Percentiles rank a stretch among this genome's conserved stretches.
Conservation (phyloP, 495 filamentous ascomycete species). For the Letharia lupina region DNA sequence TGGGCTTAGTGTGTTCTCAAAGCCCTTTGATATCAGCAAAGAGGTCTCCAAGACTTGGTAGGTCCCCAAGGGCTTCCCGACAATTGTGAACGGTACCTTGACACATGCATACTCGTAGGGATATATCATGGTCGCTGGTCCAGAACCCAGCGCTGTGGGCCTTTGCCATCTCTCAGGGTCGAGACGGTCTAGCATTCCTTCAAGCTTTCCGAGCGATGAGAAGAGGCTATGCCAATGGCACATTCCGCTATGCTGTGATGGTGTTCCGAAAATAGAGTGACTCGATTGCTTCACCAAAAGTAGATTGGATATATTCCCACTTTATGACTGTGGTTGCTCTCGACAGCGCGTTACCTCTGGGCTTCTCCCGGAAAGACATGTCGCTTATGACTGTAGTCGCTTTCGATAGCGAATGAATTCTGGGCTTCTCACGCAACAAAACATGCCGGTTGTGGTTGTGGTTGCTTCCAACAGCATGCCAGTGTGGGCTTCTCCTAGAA, state of each 20-base stretch:
- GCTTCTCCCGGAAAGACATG: too few species aligned
- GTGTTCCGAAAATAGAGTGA: slow-evolving; percentile 37
- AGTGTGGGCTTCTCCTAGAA: too few species aligned
- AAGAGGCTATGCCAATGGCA: slow-evolving; percentile 48
- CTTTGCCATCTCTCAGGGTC: slow-evolving; percentile 48
- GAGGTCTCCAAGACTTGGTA: slow-evolving; percentile 40
- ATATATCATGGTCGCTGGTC: slow-evolving; percentile 51
- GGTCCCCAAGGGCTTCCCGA: not conserved
- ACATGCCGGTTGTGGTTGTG: too few species aligned
- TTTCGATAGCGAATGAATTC: too few species aligned
- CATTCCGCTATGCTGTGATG: slow-evolving; percentile 50
- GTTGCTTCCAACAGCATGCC: too few species aligned
- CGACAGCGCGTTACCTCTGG: too few species aligned
- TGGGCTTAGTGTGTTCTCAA: slow-evolving; percentile 35
- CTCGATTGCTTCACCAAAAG: not conserved
- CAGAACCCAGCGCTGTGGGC: slow-evolving; percentile 50
- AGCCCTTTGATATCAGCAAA: slow-evolving; percentile 47
- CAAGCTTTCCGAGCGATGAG: slow-evolving; percentile 53
- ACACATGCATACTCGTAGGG: slow-evolving; percentile 31
- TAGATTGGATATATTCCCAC: not conserved
- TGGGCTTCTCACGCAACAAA: too few species aligned
- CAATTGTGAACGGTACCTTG: not conserved
- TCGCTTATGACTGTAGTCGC: too few species aligned
- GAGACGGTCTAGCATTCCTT: slow-evolving; percentile 49
- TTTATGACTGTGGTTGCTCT: not conserved